These are phyloP conservation scores for Fomitopsis betulina DNA, from an alignment of 1,284 basidiomycete genomes.

Conservation along the genomic window DNA sequence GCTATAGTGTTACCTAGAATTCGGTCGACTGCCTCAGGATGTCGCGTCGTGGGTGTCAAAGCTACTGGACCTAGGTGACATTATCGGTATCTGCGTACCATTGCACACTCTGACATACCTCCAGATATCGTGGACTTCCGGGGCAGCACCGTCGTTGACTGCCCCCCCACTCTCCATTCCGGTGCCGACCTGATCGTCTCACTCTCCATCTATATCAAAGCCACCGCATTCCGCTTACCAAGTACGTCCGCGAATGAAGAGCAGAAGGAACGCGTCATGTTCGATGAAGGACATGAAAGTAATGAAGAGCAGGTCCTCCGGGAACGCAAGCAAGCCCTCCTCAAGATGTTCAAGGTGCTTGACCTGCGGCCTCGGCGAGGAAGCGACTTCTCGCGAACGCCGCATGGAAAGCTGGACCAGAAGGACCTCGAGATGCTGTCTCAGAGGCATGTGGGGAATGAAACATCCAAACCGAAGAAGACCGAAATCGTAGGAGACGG, in stretches of 20 bases:
- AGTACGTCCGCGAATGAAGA: constrained; percentile 28
- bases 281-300: constrained; percentile 74
- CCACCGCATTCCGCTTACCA: constrained; percentile 56
- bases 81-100: background rate
- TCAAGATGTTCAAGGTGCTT: constrained; percentile 61
- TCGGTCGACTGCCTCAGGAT: constrained; percentile 68
- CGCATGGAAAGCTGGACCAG: constrained; percentile 32
- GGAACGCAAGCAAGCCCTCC: constrained; percentile 67
- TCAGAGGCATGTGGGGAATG: constrained; percentile 27
- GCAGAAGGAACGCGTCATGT: constrained; percentile 35
- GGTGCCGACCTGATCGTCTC: constrained; percentile 71
- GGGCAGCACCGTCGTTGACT: constrained; percentile 65
- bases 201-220: constrained; percentile 60
- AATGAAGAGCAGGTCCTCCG: constrained; percentile 69
- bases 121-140: constrained; percentile 59
- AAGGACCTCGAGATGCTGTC: constrained; percentile 37
- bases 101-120: background rate
- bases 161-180: constrained; percentile 56
- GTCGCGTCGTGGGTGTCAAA: constrained; percentile 66
- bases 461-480: constrained; percentile 22
- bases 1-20: constrained; percentile 39
- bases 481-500: constrained; percentile 63
- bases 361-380: constrained; percentile 47
- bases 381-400: constrained; percentile 23
- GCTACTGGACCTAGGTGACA: constrained; percentile 64